Percentiles rank a stretch among this genome's conserved stretches.
Evolutionary conservation across 2,329 filamentous ascomycete genomes (phyloP).

Genomic region (Aspergillus neoniger): DNA sequence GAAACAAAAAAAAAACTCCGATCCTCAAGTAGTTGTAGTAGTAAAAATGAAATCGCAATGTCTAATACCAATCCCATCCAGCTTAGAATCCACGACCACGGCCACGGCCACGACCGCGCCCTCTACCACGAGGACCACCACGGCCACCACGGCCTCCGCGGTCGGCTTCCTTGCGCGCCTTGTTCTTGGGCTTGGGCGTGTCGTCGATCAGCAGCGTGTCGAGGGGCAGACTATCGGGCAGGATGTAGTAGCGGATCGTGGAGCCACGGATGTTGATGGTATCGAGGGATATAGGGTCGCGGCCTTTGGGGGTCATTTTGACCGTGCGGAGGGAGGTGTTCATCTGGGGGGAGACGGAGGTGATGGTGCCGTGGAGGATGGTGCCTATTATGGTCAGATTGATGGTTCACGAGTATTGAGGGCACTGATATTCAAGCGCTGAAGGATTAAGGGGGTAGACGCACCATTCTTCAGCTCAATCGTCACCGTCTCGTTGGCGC

Average conservation of each 20-base stretch:
- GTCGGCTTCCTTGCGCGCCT: conserved; percentile 85
- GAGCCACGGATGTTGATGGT: conserved; percentile 96
- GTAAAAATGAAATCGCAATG: conserved; percentile 24
- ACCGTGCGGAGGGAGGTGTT: conserved; percentile 94
- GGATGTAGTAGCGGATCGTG: conserved; percentile 94
- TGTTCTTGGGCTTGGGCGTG: conserved; percentile 98
- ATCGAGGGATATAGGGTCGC: conserved; percentile 84
- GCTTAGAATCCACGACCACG: conserved; percentile 25
- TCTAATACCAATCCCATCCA: neutral
- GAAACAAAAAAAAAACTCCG: neutral
- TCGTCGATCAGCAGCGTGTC: conserved; percentile 97
- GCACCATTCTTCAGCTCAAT: conserved; percentile 97
- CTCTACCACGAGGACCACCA: conserved; percentile 54
- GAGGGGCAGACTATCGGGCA: conserved; percentile 90
- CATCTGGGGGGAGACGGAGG: conserved; percentile 96
- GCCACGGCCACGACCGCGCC: conserved; percentile 52
- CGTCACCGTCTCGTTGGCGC: conserved; percentile 96
- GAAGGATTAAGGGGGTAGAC: conserved; percentile 44
- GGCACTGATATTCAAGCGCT: neutral
- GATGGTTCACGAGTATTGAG: neutral
- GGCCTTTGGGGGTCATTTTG: conserved; percentile 90
- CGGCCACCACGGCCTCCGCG: conserved; percentile 54
- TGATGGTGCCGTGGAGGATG: conserved; percentile 94
- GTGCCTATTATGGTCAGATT: conserved; percentile 62
- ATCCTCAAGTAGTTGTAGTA: neutral